Conservation (phyloP, 2,329 filamentous ascomycete species). For the Pseudogymnoascus sp. region DNA sequence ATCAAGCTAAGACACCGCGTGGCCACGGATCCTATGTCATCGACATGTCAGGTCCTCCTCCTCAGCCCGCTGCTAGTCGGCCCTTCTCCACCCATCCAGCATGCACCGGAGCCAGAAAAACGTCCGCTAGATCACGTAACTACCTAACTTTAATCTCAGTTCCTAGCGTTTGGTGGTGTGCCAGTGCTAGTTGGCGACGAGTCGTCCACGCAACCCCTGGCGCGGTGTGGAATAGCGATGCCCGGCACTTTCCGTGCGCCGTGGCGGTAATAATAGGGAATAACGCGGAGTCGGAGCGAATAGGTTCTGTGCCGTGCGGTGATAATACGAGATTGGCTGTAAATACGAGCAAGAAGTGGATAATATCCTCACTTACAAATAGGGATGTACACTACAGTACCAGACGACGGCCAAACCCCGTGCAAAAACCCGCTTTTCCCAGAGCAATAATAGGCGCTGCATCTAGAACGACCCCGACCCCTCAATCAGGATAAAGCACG, state of each 20-base stretch:
- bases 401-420: not conserved
- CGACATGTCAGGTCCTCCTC: not conserved
- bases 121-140: not conserved
- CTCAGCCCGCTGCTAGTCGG: not conserved
- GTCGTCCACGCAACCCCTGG: not conserved
- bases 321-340: not conserved
- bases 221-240: not conserved
- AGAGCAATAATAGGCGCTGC: not conserved
- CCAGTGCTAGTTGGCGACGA: not conserved
- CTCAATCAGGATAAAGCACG: not conserved
- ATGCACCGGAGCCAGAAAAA: not conserved
- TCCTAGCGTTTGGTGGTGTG: not conserved
- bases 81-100: not conserved
- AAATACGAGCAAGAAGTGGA: not conserved
- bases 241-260: not conserved
- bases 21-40: not conserved
- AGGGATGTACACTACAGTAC: not conserved
- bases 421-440: not conserved
- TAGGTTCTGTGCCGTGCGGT: not conserved
- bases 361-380: not conserved
- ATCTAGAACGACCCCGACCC: not conserved
- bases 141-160: constrained; percentile 4
- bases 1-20: not conserved
- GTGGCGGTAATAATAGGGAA: not conserved
- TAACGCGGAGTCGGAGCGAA: not conserved